phyloP scores from a whole-genome alignment of 768 basidiomycete species.

The Pleurotus tuber-regium region DNA sequence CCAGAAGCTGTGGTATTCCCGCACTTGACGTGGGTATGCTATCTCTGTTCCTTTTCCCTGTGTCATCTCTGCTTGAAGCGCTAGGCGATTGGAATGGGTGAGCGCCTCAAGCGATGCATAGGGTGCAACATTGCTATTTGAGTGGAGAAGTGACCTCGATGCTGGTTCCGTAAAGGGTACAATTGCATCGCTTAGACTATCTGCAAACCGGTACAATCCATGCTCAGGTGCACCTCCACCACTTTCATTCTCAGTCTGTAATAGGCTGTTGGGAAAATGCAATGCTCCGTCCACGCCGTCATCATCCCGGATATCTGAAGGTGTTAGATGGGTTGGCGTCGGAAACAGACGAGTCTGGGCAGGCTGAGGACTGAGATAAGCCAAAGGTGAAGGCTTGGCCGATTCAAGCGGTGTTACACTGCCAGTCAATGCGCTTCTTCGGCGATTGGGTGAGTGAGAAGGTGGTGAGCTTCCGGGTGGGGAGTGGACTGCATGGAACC shows the following conservation, averaged over 20 bases:
- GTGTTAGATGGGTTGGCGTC: neutral
- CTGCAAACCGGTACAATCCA: neutral
- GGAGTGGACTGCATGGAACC: too few relatives aligned
- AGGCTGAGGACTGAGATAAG: neutral
- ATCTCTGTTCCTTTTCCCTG: slow-evolving; percentile 23
- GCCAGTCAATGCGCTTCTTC: too few relatives aligned
- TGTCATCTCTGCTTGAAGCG: slow-evolving; percentile 11
- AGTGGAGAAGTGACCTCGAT: neutral
- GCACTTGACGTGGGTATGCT: slow-evolving; percentile 24
- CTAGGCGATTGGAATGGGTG: slow-evolving; percentile 6
- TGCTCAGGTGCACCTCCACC: neutral
- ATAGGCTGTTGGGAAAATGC: neutral
- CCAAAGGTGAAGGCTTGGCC: neutral
- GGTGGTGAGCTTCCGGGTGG: too few relatives aligned
- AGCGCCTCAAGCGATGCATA: neutral
- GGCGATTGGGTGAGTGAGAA: too few relatives aligned
- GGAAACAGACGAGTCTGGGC: neutral
- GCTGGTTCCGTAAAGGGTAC: neutral
- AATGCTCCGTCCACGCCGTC: neutral
- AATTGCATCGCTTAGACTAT: neutral
- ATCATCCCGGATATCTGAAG: neutral
- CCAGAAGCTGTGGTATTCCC: slow-evolving; percentile 24
- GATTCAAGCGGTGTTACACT: too few relatives aligned
- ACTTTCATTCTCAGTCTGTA: neutral
- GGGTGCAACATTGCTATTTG: neutral